phyloP scores from a whole-genome alignment of 23 red algal genomes.

The Rhodosorus marinus region DNA sequence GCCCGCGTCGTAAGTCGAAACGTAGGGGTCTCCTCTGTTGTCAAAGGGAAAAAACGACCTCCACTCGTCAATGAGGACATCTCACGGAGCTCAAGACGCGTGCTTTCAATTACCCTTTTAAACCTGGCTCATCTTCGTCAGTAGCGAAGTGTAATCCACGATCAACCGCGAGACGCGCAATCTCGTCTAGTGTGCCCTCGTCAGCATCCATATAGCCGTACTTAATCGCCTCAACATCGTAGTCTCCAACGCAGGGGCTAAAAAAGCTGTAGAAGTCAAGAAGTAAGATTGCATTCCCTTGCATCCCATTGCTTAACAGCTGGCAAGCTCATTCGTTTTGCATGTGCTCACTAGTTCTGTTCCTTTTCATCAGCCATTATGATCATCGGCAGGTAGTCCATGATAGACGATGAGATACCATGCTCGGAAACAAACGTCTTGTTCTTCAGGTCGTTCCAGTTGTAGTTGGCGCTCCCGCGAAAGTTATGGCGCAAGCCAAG shows the following conservation, averaged over 20 bases:
- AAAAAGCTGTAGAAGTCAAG: too few relatives aligned
- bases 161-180: not conserved
- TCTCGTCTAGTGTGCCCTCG: not conserved
- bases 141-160: not conserved
- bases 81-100: too few relatives aligned
- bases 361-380: not conserved
- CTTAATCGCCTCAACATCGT: conserved; percentile 10
- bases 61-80: too few relatives aligned
- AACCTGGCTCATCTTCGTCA: not conserved
- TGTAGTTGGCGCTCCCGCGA: conserved; percentile 7
- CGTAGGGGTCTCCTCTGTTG: not conserved
- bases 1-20: not conserved
- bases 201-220: conserved; percentile 7
- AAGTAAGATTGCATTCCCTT: too few relatives aligned
- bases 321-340: too few relatives aligned
- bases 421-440: conserved; percentile 7
- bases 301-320: too few relatives aligned
- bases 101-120: too few relatives aligned
- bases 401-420: conserved; percentile 8
- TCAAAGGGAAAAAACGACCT: too few relatives aligned
- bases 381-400: conserved; percentile 13
- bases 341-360: not conserved
- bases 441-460: conserved; percentile 6
- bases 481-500: conserved; percentile 19
- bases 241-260: conserved; percentile 4